Base-by-base conservation (phyloP, 345 rosid species). In the Moringa oleifera region DNA sequence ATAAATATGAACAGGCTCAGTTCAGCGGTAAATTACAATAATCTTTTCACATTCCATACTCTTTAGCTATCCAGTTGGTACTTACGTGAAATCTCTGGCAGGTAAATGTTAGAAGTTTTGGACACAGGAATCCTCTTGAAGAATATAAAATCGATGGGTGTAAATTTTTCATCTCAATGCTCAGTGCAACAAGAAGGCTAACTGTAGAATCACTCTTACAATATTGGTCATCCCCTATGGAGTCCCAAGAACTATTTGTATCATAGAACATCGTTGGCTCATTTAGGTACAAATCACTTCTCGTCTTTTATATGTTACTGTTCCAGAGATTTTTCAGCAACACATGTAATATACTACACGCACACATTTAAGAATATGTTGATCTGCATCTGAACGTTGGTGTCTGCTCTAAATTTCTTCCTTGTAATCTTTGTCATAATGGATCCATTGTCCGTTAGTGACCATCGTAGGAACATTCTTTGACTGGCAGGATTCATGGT, bases 141-240 rank as follows among this genome's bases (percentile, higher is more conserved):
- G 98, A 92, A 70, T 92, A 92, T 75, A 92, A 92, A 77, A 92
- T 92, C 41, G 98, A 92, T 51, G 98, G 98, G 20, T 89, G 91
- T 65, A 83, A 95, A 19, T 92, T 89, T 79, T 92, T 92, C 80
- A 92, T 92, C 79, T 89, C 95, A 47, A 92, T 92, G 98, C 84
- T 92, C 25, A 87, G 96, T 57, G 93, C 95, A 56, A 89, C 96
- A 20, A 71, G 96, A 68, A 92, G 96, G 71, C 73, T 92, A 66
- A 87, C 95, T 0, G 76, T 89, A 25, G 95, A 87, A 74, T 79
- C 93, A 57, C 87, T 92, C 72, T 65, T 84, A 74, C 85, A 77
- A 46, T 85, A 85, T 73, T 89, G 98, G 98, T 89, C 95, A 57
- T 89, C 89, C 0, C 85, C 92, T 6, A 69, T 67, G 75, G 89